A percentile compares a stretch with the other conserved stretches of the same genome.
phyloP scores from a whole-genome alignment of 1,284 basidiomycete species.

The Pseudozyma sp. region DNA sequence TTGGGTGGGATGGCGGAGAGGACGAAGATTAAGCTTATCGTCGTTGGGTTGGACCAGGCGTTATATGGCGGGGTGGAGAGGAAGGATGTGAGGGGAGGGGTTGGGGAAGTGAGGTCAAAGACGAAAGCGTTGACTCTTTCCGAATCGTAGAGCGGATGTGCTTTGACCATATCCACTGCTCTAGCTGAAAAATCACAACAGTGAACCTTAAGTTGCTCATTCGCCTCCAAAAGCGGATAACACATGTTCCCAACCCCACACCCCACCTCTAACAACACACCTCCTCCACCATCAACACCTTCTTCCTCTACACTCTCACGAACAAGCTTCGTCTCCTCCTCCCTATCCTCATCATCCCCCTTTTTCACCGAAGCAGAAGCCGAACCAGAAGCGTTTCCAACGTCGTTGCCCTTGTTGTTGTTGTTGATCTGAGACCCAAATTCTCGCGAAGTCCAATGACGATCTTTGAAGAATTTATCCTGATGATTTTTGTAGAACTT shows the following conservation, averaged over 20 bases:
- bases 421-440: slow-evolving; percentile 38
- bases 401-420: too few species aligned
- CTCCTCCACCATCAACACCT: slow-evolving; percentile 11
- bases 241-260: slow-evolving; percentile 68
- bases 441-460: slow-evolving; percentile 69
- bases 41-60: slow-evolving; percentile 39
- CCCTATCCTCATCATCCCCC: slow-evolving; percentile 28
- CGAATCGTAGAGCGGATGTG: slow-evolving; percentile 55
- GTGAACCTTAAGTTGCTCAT: slow-evolving; percentile 57
- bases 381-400: not conserved
- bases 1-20: slow-evolving; percentile 69
- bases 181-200: slow-evolving; percentile 66
- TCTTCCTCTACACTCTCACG: not conserved
- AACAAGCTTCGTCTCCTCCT: slow-evolving; percentile 30
- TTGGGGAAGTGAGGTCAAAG: slow-evolving; percentile 59
- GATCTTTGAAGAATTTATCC: slow-evolving; percentile 69
- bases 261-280: slow-evolving; percentile 64
- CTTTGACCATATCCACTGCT: slow-evolving; percentile 63
- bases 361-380: slow-evolving; percentile 9
- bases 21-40: slow-evolving; percentile 68
- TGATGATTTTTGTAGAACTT: slow-evolving; percentile 68
- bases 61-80: not conserved
- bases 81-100: slow-evolving; percentile 11
- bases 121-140: slow-evolving; percentile 67
- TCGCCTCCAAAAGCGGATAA: slow-evolving; percentile 60